phyloP scores from a whole-genome alignment of 2,329 filamentous ascomycete species.

The Thelonectria discophora region DNA sequence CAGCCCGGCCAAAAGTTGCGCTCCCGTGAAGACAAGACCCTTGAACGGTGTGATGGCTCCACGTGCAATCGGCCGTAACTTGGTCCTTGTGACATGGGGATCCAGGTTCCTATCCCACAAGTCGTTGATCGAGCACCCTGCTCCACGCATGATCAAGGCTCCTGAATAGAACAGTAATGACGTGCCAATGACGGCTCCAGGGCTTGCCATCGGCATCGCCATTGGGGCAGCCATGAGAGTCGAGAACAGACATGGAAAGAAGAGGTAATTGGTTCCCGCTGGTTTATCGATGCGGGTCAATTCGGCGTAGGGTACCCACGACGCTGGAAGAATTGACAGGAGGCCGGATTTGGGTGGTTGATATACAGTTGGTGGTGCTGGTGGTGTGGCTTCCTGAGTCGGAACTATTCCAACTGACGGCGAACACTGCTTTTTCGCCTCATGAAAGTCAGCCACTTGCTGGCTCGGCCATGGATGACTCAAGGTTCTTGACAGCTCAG shows the following conservation, averaged over 20 bases:
- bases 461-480: conserved; percentile 29
- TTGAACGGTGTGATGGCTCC: conserved; percentile 76
- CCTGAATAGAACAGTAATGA: conserved; percentile 77
- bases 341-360: conserved; percentile 75
- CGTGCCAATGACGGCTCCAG: conserved; percentile 70
- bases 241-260: conserved; percentile 86
- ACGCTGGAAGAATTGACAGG: conserved; percentile 72
- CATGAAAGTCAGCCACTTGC: conserved; percentile 38
- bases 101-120: conserved; percentile 91
- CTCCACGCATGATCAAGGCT: conserved; percentile 85
- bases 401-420: conserved; percentile 26
- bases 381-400: conserved; percentile 8
- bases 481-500: conserved; percentile 9
- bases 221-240: conserved; percentile 82
- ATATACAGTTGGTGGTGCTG: conserved; percentile 57
- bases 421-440: conserved; percentile 31
- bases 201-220: conserved; percentile 66
- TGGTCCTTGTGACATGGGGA: conserved; percentile 78
- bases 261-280: conserved; percentile 83
- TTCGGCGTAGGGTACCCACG: conserved; percentile 83
- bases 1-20: conserved; percentile 77
- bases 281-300: conserved; percentile 84
- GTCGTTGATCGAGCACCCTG: conserved; percentile 90
- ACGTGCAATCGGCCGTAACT: conserved; percentile 81
- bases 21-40: conserved; percentile 78